phyloP scores from a whole-genome alignment of 306 rosid species.

The Trifolium repens region DNA sequence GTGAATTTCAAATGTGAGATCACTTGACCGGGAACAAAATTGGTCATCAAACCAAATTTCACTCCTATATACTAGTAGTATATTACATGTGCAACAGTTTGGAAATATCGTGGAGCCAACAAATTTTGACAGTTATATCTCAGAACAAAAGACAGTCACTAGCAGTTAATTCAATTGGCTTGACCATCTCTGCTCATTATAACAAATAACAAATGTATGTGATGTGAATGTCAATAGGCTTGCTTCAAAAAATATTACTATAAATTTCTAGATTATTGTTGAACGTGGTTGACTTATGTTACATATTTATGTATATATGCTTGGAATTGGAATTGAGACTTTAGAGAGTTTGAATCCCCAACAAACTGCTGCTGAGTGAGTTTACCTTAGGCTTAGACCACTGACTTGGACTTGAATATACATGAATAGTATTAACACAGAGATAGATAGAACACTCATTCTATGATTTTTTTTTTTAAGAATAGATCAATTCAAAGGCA shows the following conservation, averaged over 20 bases:
- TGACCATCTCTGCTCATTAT: too few relatives aligned
- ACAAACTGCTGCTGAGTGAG: neutral
- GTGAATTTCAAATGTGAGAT: too few relatives aligned
- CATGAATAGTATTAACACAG: neutral
- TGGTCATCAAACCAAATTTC: neutral
- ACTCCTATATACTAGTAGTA: neutral
- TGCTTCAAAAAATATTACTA: neutral
- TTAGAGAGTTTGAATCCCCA: neutral
- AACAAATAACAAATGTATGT: too few relatives aligned
- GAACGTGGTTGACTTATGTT: constrained; percentile 10
- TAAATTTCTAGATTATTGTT: neutral
- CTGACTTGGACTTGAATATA: constrained; percentile 1
- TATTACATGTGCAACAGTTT: neutral
- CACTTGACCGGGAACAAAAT: too few relatives aligned
- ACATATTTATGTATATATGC: neutral
- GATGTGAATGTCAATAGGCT: neutral
- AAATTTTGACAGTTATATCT: neutral
- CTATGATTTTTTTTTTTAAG: neutral
- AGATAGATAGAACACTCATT: neutral
- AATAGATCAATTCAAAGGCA: constrained; percentile 28
- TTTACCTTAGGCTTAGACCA: neutral
- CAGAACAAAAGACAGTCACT: neutral
- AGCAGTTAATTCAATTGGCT: neutral
- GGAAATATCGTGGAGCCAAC: constrained; percentile 9
- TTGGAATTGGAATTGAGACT: neutral